These are phyloP conservation scores for Phytophthora lateralis DNA, from an alignment of 352 stramenopile species.

Conservation along the genomic window DNA sequence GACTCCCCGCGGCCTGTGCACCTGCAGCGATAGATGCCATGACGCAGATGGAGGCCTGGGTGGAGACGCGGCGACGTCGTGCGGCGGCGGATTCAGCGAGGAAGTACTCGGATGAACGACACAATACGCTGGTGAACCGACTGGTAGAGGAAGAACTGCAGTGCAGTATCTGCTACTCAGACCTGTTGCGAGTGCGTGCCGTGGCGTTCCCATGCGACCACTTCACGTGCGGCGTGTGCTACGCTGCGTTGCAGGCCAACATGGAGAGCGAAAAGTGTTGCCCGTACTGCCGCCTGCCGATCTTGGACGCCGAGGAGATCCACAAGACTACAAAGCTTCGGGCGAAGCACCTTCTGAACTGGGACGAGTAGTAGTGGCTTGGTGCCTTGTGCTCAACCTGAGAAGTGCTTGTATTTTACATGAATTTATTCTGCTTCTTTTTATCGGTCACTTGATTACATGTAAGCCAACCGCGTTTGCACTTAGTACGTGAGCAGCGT, in stretches of 20 bases:
- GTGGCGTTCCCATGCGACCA: slow-evolving; percentile 73
- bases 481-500: slow-evolving; percentile 45
- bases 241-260: slow-evolving; percentile 53
- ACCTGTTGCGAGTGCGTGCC: slow-evolving; percentile 55
- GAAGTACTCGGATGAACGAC: slow-evolving; percentile 55
- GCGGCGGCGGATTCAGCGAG: slow-evolving; percentile 40
- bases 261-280: slow-evolving; percentile 62
- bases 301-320: slow-evolving; percentile 42
- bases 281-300: slow-evolving; percentile 61
- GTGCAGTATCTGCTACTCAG: slow-evolving; percentile 77
- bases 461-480: too few species aligned
- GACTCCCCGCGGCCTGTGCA: slow-evolving; percentile 37
- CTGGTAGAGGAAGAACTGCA: slow-evolving; percentile 71
- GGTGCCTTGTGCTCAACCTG: too few species aligned
- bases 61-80: slow-evolving; percentile 42
- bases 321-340: slow-evolving; percentile 57
- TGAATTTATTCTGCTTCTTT: slow-evolving; percentile 8
- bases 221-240: slow-evolving; percentile 67
- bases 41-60: slow-evolving; percentile 54
- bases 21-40: slow-evolving; percentile 41
- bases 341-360: slow-evolving; percentile 38
- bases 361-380: slow-evolving; percentile 25
- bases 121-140: slow-evolving; percentile 53
- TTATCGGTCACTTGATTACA: slow-evolving; percentile 7
- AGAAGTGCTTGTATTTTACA: slow-evolving; percentile 21